Conservation (phyloP, 2,329 filamentous ascomycete species). For the Triangularia verruculosa region DNA sequence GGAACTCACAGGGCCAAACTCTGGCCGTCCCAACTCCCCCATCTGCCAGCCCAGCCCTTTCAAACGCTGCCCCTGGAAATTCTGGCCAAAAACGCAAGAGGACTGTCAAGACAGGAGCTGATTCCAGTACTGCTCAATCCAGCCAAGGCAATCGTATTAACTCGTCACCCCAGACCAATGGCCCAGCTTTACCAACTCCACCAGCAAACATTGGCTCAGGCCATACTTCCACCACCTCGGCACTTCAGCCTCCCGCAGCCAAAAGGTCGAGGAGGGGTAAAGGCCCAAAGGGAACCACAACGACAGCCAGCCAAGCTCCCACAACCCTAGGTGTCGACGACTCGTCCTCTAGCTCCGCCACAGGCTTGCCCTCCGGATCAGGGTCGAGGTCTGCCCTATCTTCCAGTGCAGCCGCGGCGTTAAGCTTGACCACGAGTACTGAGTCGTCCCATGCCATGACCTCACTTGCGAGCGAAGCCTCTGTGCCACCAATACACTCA, state of each 20-base stretch:
- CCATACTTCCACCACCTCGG: background rate
- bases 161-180: slow-evolving; percentile 14
- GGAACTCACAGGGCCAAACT: slow-evolving; percentile 10
- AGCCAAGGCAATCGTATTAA: background rate
- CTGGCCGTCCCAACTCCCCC: slow-evolving; percentile 12
- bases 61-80: slow-evolving; percentile 7
- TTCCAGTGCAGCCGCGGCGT: background rate
- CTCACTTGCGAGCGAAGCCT: slow-evolving; percentile 13
- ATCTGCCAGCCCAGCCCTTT: slow-evolving; percentile 11
- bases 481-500: slow-evolving; percentile 21
- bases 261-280: slow-evolving; percentile 41
- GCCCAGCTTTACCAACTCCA: slow-evolving; percentile 10
- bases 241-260: slow-evolving; percentile 30
- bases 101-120: slow-evolving; percentile 21
- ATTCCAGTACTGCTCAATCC: slow-evolving; percentile 12
- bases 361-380: background rate
- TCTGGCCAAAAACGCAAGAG: slow-evolving; percentile 34
- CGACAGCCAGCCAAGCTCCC: background rate
- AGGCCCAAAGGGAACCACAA: slow-evolving; percentile 24
- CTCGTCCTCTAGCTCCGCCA: background rate
- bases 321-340: background rate
- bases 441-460: background rate
- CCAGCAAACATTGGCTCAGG: slow-evolving; percentile 3
- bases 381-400: slow-evolving; percentile 20
- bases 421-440: background rate